phyloP scores from a whole-genome alignment of 352 stramenopile species.

The Bremia lactucae region DNA sequence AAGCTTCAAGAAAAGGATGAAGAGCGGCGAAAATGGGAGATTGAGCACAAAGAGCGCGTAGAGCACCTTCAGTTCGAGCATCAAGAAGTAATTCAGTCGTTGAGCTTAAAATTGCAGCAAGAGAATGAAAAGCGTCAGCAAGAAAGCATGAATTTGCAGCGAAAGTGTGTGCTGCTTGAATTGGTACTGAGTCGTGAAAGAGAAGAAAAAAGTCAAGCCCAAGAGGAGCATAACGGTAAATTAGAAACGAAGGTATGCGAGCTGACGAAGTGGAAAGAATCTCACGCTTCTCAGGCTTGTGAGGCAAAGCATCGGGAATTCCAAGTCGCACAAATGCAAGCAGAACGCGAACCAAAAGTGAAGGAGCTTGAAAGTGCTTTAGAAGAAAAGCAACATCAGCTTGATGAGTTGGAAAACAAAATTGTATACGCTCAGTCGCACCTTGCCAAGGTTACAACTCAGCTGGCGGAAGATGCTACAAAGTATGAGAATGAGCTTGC shows the following conservation, averaged over 20 bases:
- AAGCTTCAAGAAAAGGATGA: conserved; percentile 20
- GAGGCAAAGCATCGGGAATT: conserved; percentile 1
- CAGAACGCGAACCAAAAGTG: background rate
- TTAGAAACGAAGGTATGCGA: no score
- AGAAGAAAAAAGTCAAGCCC: background rate
- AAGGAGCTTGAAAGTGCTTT: background rate
- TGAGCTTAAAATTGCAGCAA: background rate
- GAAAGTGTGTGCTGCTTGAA: conserved; percentile 5
- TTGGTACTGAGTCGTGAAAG: conserved; percentile 8
- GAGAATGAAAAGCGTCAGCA: conserved; percentile 2
- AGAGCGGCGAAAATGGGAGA: conserved; percentile 1
- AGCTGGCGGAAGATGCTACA: conserved; percentile 1
- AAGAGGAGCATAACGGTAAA: background rate
- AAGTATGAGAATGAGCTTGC: conserved; percentile 1
- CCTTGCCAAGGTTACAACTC: conserved; percentile 1
- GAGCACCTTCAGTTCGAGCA: conserved; percentile 2
- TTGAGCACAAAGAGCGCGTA: conserved; percentile 2
- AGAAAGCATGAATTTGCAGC: conserved; percentile 6
- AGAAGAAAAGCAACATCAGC: background rate
- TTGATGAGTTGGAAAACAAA: conserved; percentile 1
- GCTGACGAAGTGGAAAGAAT: no score
- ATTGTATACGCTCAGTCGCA: conserved; percentile 1
- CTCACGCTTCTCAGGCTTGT: conserved; percentile 2
- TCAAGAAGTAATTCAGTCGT: conserved; percentile 1
- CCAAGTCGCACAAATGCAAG: background rate